Evolutionary conservation across 768 basidiomycete species (phyloP).

Genomic region (Rhizopogon vinicolor): DNA sequence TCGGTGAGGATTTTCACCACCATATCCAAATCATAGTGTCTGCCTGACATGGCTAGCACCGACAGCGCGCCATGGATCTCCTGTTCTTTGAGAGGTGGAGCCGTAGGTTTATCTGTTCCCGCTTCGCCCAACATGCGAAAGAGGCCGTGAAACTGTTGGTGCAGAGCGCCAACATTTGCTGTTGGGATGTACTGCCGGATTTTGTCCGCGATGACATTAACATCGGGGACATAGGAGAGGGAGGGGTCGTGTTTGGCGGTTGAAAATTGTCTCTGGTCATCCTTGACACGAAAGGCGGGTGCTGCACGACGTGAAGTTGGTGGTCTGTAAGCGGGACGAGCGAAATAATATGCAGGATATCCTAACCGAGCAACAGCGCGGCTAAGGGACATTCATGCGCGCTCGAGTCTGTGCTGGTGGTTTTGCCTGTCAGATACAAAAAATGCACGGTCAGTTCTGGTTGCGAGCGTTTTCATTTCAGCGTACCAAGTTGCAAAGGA

Average conservation of each 20-base stretch:
- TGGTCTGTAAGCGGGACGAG: constrained; percentile 10
- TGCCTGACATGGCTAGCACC: constrained; percentile 46
- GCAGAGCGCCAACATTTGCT: neutral
- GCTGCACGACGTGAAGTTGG: neutral
- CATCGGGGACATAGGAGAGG: neutral
- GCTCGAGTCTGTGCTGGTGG: constrained; percentile 14
- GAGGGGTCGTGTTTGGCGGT: neutral
- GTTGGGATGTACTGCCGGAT: neutral
- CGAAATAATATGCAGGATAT: constrained; percentile 20
- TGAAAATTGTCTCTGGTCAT: neutral
- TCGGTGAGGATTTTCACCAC: constrained; percentile 50
- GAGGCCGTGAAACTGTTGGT: neutral
- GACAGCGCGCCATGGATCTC: constrained; percentile 38
- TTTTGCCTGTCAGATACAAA: constrained; percentile 2
- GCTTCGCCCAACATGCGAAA: neutral
- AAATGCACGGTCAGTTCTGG: neutral
- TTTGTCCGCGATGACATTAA: neutral
- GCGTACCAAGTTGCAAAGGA: constrained; percentile 13
- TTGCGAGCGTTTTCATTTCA: neutral
- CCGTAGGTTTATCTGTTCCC: neutral
- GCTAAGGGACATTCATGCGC: constrained; percentile 61
- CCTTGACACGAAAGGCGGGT: neutral
- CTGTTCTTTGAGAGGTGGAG: constrained; percentile 7
- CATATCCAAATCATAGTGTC: constrained; percentile 48
- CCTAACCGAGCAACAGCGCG: constrained; percentile 32